Conservation (phyloP, 257 asterid species). For the Apocynum venetum region DNA sequence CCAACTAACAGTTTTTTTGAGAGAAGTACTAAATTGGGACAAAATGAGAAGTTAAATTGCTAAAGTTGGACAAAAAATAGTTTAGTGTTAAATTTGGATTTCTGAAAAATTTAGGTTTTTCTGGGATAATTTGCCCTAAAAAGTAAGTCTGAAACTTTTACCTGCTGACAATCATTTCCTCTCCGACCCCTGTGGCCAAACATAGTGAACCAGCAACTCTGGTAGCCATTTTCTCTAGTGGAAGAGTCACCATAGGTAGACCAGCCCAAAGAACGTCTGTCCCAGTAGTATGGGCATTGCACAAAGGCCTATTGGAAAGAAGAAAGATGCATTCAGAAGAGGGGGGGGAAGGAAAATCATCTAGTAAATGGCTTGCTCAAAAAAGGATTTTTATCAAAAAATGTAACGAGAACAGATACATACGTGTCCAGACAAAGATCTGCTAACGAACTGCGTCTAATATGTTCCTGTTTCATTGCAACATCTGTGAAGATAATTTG, state of each 20-base stretch:
- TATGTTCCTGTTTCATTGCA: slow-evolving; percentile 98
- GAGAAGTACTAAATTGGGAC: too few relatives aligned
- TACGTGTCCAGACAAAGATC: slow-evolving; percentile 96
- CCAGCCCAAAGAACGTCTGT: slow-evolving; percentile 99
- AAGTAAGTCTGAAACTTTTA: slow-evolving; percentile 16
- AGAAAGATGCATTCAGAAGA: not conserved
- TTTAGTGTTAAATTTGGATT: too few relatives aligned
- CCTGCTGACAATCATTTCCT: slow-evolving; percentile 94
- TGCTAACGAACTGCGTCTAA: slow-evolving; percentile 90
- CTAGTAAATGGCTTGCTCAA: not conserved
- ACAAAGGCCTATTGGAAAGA: slow-evolving; percentile 65
- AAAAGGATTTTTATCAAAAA: not conserved
- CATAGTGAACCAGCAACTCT: slow-evolving; percentile 99
- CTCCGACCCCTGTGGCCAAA: slow-evolving; percentile 96
- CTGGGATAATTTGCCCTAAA: too few relatives aligned
- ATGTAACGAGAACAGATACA: slow-evolving; percentile 11
- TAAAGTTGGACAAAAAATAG: too few relatives aligned
- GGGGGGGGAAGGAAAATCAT: too few relatives aligned
- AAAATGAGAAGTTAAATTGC: too few relatives aligned
- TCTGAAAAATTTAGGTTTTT: too few relatives aligned
- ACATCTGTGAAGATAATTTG: slow-evolving; percentile 94
- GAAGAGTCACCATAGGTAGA: slow-evolving; percentile 90
- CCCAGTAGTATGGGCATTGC: slow-evolving; percentile 99
- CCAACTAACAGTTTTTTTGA: too few relatives aligned
- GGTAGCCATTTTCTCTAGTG: slow-evolving; percentile 99